Percentiles rank a stretch among this genome's conserved stretches.
Conservation (phyloP, 1,139 yeast species). For the Taphrina communis region DNA sequence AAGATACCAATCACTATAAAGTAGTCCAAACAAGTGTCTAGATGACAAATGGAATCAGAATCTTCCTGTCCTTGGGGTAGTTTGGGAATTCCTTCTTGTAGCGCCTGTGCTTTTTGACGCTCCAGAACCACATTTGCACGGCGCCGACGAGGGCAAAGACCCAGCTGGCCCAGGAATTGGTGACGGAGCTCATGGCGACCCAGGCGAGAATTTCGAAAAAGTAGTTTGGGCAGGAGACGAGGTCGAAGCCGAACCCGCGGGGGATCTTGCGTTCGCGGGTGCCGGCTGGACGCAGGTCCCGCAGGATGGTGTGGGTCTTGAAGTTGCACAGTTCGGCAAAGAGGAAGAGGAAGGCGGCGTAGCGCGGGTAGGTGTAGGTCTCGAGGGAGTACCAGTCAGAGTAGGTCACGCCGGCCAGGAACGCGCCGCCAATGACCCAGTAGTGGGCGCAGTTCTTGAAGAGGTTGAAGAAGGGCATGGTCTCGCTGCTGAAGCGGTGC, state of each 20-base stretch:
- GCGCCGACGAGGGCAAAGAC: conserved; percentile 73
- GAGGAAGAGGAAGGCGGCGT: conserved; percentile 57
- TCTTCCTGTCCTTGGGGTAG: conserved; percentile 73
- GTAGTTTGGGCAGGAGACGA: conserved; percentile 75
- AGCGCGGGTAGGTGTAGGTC: conserved; percentile 46
- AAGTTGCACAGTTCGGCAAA: conserved; percentile 75
- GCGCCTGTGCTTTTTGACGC: conserved; percentile 70
- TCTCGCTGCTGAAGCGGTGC: conserved; percentile 81
- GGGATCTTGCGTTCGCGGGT: conserved; percentile 61
- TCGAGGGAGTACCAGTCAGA: conserved; percentile 57
- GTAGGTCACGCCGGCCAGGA: conserved; percentile 71
- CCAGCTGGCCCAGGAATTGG: conserved; percentile 65
- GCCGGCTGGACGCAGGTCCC: conserved; percentile 60
- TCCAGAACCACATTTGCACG: conserved; percentile 82
- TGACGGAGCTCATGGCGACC: conserved; percentile 69
- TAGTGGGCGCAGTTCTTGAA: conserved; percentile 90
- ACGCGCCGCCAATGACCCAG: conserved; percentile 84
- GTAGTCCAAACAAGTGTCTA: conserved; percentile 45
- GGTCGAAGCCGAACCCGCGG: conserved; percentile 58
- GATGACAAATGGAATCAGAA: conserved; percentile 64
- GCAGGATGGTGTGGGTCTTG: conserved; percentile 67
- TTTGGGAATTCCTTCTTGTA: conserved; percentile 75
- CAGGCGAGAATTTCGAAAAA: conserved; percentile 82
- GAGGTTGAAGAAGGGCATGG: conserved; percentile 88
- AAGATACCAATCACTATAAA: background rate